Evolutionary conservation across 257 asterid genomes (phyloP).

Genomic region (Rehmannia glutinosa): DNA sequence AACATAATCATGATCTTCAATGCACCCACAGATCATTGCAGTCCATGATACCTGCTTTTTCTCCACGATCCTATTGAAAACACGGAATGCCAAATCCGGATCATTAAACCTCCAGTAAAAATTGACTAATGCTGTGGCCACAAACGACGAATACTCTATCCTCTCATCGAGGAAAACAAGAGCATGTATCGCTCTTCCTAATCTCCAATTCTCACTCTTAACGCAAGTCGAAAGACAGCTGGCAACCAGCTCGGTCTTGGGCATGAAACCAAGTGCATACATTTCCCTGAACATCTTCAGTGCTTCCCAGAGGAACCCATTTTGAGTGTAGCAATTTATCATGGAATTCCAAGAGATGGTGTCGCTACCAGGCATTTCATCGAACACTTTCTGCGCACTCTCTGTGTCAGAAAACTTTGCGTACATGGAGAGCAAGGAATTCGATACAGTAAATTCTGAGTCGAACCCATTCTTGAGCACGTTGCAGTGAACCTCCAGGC

Average conservation of each 20-base stretch:
- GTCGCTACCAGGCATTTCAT: constrained; percentile 54
- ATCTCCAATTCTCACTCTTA: constrained; percentile 32
- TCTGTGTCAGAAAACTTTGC: constrained; percentile 30
- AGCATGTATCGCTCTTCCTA: constrained; percentile 60
- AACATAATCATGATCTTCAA: constrained; percentile 27
- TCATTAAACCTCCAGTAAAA: constrained; percentile 49
- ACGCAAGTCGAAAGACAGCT: constrained; percentile 46
- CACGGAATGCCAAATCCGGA: constrained; percentile 40
- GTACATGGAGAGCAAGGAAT: constrained; percentile 56
- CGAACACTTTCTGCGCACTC: constrained; percentile 48
- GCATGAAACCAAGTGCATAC: constrained; percentile 36
- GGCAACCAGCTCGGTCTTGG: constrained; percentile 70
- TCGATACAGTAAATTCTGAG: constrained; percentile 48
- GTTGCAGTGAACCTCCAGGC: constrained; percentile 53
- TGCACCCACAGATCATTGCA: constrained; percentile 58
- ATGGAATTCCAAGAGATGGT: constrained; percentile 58
- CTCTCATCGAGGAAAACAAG: constrained; percentile 51
- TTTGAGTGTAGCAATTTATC: constrained; percentile 54
- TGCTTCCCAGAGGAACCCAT: constrained; percentile 41
- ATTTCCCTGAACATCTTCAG: constrained; percentile 42
- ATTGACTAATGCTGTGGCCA: constrained; percentile 45
- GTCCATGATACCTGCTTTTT: constrained; percentile 80
- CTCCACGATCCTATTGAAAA: constrained; percentile 48
- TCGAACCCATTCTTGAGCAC: constrained; percentile 46
- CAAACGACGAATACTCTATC: constrained; percentile 38